Base-by-base conservation (phyloP, 2,329 filamentous ascomycete genomes). In the Stagonosporopsis cucurbitacearum region DNA sequence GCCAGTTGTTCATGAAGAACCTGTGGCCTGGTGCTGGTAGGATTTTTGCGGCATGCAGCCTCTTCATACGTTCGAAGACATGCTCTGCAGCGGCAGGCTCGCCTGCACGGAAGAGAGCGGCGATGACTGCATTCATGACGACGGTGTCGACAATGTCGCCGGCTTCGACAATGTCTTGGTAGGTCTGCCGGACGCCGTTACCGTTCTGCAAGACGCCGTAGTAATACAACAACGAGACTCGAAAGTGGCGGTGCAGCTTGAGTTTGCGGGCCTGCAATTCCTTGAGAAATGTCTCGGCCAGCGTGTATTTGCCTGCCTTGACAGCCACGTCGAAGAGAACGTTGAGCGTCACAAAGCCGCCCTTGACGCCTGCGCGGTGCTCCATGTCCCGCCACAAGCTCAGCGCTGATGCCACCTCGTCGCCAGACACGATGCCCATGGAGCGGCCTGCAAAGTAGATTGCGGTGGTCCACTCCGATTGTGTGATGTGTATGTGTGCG, bases 351-450 rank as follows among this genome's bases (percentile, higher is more conserved):
- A 92, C 88, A 44, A 86, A 82, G 64, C 89, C 90, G 32, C 84
- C 88, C 63, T 79, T 78, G 13, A 92, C 74, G 1, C 84, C 83
- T 2, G 87, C 87, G 4, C 86, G 78, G 42, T 84, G 82, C 75
- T 99, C 95, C 92, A 98, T 98, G 66, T 95, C 87, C 62, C 85
- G 87, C 93, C 94, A 99, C 22, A 96, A 76, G 43, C 86, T 84
- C 41, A 99, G 80, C 0, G 91, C 88, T 5, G 86, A 83, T 73
- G 90, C 80, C 39, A 91, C 75, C 72, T 92, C 83, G 36, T 82
- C 68, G 40, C 83, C 80, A 41, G 85, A 81, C 35, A 87, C 80
- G 11, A 69, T 79, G 8, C 84, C 80, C 60, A 88, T 86, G 64
- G 90, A 92, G 53, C 88, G 87, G 33, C 88, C 88, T 9, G 90